phyloP scores from a whole-genome alignment of 1,139 yeast genomes.

The Candida sojae region DNA sequence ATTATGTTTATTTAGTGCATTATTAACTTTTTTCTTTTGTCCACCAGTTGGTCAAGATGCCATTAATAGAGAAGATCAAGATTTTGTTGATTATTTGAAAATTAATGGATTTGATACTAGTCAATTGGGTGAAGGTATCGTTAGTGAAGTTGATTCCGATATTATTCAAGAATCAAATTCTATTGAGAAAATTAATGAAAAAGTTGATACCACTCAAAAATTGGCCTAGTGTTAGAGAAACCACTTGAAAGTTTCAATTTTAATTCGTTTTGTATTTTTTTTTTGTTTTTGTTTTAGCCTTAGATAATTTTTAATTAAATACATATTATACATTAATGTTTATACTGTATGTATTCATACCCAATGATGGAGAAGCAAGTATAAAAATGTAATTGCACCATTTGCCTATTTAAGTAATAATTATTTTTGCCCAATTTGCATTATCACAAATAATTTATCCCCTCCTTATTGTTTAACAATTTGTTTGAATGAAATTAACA shows the following conservation, averaged over 20 bases:
- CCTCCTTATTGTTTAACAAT: too few species aligned
- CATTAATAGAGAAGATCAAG: slow-evolving; percentile 72
- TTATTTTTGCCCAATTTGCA: neutral
- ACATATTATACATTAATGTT: too few species aligned
- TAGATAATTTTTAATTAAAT: too few species aligned
- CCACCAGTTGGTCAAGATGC: slow-evolving; percentile 87
- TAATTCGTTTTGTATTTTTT: neutral
- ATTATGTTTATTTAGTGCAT: slow-evolving; percentile 71
- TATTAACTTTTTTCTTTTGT: slow-evolving; percentile 66
- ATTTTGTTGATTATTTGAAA: slow-evolving; percentile 64
- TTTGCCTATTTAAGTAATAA: neutral
- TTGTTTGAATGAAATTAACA: too few species aligned
- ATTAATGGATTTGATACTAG: slow-evolving; percentile 59
- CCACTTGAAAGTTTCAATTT: neutral
- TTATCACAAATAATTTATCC: neutral
- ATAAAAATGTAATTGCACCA: neutral
- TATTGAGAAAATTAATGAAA: neutral
- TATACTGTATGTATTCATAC: too few species aligned
- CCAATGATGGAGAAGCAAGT: too few species aligned
- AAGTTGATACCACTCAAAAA: neutral
- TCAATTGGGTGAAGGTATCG: slow-evolving; percentile 36
- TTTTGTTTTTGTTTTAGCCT: too few species aligned
- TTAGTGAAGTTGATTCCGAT: neutral
- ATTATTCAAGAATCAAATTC: neutral
- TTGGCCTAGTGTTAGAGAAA: neutral